Base-by-base conservation (phyloP, 169 alveolate species). In the Plasmodium cynomolgi region DNA sequence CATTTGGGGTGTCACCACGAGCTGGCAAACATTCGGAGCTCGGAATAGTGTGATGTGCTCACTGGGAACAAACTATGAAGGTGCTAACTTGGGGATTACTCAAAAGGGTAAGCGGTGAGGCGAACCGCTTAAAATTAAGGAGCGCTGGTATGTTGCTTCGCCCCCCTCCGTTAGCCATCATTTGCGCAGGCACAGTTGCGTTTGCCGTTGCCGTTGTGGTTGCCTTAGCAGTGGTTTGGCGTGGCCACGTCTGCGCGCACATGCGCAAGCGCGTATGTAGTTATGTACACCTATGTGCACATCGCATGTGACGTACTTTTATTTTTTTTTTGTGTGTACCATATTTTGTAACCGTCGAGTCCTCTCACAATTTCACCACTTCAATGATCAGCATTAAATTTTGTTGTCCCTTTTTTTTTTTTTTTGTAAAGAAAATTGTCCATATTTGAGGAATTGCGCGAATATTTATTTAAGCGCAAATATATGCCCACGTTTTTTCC, bases 351-450 rank as follows among this genome's bases (percentile, higher is more conserved):
- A 15, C 58, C 50, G 13, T 81, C 58, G 13, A 34, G 9, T 68
- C 41, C 1, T 72, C 15, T 33, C 39, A 50, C 56, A 26, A 26
- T 74, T 13, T n/a, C 56, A n/a, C 58, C 39, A 50, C 58, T 84
- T 44, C 72, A 39, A 50, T 84, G 68, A 23, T 56, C 56, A 39
- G 50, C 72, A 23, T 20, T 84, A 41, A 44, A 41, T 84, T 74
- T 84, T 37, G 31, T 74, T 37, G 34, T 84, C 41, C 15, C 56
- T 74, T 84, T 44, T 84, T 84, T 33, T 74, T 83, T 74, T 74
- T 77, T 74, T 84, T 77, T 68, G 77, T 68, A n/a, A 68, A 68
- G 77, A 68, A 68, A 68, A 68, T 68, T 81, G 34, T 68, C 58
- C 81, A 81, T 68, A 81, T 81, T 81, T 68, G 80, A n/a, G 41